Percentiles rank a stretch among this genome's conserved stretches.
These are phyloP conservation scores for Filobasidium floriforme DNA, from an alignment of 768 basidiomycete species.

Conservation along the genomic window DNA sequence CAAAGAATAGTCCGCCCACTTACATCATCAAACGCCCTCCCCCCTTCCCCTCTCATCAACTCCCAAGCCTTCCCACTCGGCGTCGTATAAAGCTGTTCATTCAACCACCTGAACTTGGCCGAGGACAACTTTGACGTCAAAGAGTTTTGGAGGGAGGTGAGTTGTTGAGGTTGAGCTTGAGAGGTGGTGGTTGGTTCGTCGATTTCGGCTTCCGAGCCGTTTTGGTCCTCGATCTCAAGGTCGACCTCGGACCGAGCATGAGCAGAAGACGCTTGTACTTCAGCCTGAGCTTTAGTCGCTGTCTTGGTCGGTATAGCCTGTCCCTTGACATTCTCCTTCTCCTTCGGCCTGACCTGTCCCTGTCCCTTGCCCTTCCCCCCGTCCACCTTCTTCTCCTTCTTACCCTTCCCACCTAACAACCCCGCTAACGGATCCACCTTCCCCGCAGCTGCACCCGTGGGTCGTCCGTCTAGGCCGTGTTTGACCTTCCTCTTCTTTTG, in stretches of 20 bases:
- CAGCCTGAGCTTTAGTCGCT: too few species aligned
- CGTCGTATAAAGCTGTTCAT: conserved; percentile 85
- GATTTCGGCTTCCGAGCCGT: conserved; percentile 7
- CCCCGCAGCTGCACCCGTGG: conserved; percentile 2
- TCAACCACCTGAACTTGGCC: conserved; percentile 62
- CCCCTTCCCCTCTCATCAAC: conserved; percentile 58
- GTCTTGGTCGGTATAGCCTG: too few species aligned
- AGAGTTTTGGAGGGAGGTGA: conserved; percentile 12
- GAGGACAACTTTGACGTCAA: conserved; percentile 28
- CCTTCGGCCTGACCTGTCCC: conserved; percentile 4
- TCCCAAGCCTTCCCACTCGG: conserved; percentile 63
- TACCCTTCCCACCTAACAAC: neutral
- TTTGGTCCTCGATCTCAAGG: neutral
- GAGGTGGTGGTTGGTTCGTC: conserved; percentile 7
- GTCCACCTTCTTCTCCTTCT: neutral
- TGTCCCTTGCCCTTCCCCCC: conserved; percentile 2
- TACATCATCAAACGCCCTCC: conserved; percentile 67
- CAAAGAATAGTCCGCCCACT: conserved; percentile 23
- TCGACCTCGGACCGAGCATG: neutral
- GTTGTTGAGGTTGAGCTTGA: conserved; percentile 55
- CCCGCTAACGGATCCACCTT: neutral
- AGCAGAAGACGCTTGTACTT: neutral
- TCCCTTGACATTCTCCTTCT: conserved; percentile 8
- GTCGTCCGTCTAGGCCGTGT: conserved; percentile 19
- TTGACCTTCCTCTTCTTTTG: conserved; percentile 20